Evolutionary conservation across 495 filamentous ascomycete genomes (phyloP).

Genomic region (Pyrenopolyporus hunteri): DNA sequence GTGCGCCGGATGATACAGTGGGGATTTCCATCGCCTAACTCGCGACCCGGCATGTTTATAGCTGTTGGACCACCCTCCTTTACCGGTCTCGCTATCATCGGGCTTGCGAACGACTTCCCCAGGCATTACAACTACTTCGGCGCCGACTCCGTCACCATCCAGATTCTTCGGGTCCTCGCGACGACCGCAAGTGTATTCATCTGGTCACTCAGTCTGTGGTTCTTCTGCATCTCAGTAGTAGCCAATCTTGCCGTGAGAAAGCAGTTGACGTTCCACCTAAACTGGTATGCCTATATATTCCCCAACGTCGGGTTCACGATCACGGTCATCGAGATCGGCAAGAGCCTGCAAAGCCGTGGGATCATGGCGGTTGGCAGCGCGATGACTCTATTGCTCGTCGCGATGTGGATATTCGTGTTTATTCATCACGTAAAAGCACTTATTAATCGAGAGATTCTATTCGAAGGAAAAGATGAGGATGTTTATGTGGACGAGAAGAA

Average conservation of each 20-base stretch:
- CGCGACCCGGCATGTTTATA: conserved; percentile 72
- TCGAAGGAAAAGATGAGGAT: conserved; percentile 70
- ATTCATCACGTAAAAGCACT: conserved; percentile 61
- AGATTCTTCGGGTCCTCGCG: conserved; percentile 38
- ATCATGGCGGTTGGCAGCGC: conserved; percentile 55
- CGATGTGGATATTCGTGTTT: conserved; percentile 64
- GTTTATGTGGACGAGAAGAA: conserved; percentile 38
- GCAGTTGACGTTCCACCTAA: conserved; percentile 59
- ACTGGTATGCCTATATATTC: conserved; percentile 65
- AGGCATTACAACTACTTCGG: conserved; percentile 35
- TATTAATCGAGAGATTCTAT: conserved; percentile 60
- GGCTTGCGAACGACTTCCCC: conserved; percentile 59
- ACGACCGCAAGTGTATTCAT: conserved; percentile 62
- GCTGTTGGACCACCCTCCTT: conserved; percentile 72
- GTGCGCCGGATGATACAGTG: conserved; percentile 64
- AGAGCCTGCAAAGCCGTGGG: conserved; percentile 47
- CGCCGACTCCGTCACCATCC: conserved; percentile 28
- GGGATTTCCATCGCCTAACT: conserved; percentile 56
- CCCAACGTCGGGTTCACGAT: conserved; percentile 64
- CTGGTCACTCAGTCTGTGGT: conserved; percentile 75
- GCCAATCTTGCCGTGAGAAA: conserved; percentile 58
- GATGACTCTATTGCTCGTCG: conserved; percentile 61
- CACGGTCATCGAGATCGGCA: conserved; percentile 55
- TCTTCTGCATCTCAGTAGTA: conserved; percentile 66
- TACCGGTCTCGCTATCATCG: conserved; percentile 72